Evolutionary conservation across 2,329 filamentous ascomycete genomes (phyloP).

Genomic region (Hymenoscyphus infarciens): DNA sequence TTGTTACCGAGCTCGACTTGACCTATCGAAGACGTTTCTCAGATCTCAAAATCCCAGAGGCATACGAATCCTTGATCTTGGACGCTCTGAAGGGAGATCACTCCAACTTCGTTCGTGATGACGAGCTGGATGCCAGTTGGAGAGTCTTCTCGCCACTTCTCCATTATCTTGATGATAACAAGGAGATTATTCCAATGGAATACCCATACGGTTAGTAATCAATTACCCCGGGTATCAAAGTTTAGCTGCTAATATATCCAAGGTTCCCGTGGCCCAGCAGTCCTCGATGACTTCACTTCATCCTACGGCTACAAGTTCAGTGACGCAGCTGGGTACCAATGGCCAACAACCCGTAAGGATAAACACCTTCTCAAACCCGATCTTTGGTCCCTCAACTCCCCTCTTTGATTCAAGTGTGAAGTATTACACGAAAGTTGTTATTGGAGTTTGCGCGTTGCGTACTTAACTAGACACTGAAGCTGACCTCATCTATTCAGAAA

Average conservation of each 20-base stretch:
- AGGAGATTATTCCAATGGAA: constrained; percentile 99
- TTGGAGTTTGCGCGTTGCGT: neutral
- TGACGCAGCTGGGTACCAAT: constrained; percentile 92
- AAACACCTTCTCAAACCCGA: neutral
- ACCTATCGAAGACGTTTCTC: constrained; percentile 98
- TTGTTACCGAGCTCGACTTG: constrained; percentile 95
- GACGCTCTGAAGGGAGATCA: constrained; percentile 98
- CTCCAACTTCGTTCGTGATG: constrained; percentile 97
- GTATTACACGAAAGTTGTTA: neutral
- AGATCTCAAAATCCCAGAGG: constrained; percentile 98
- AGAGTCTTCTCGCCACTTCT: constrained; percentile 96
- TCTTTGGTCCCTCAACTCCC: neutral
- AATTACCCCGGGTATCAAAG: neutral
- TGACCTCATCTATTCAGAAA: constrained; percentile 40
- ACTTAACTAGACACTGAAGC: neutral
- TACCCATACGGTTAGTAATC: constrained; percentile 86
- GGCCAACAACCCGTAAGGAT: constrained; percentile 63
- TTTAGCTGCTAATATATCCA: constrained; percentile 11
- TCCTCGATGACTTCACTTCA: constrained; percentile 95
- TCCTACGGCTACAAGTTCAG: constrained; percentile 98
- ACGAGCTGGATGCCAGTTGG: constrained; percentile 97
- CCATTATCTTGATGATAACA: constrained; percentile 98
- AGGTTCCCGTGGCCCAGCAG: constrained; percentile 95
- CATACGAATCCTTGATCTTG: constrained; percentile 95
- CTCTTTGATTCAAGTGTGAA: neutral